Conservation (phyloP, 2,329 filamentous ascomycete species). For the Beauveria australis region DNA sequence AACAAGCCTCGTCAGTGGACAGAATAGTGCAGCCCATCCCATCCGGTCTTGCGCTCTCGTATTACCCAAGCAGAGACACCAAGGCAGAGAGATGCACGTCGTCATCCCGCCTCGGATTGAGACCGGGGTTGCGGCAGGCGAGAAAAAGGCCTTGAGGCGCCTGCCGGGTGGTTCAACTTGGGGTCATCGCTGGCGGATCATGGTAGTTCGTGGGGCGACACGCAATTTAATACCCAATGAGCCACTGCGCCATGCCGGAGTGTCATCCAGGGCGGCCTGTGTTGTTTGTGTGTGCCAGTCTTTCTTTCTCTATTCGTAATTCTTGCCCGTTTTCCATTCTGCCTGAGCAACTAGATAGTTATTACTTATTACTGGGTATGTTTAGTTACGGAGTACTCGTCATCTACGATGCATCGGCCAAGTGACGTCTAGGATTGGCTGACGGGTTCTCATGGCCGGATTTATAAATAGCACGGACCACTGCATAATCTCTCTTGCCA, state of each 20-base stretch:
- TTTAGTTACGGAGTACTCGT: too few relatives aligned
- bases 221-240: not conserved
- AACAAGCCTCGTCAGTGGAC: not conserved
- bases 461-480: not conserved
- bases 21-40: not conserved
- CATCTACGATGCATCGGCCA: not conserved
- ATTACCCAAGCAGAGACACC: not conserved
- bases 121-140: not conserved
- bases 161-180: not conserved
- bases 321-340: not conserved
- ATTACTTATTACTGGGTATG: too few relatives aligned
- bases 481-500: too few relatives aligned
- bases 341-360: not conserved
- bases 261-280: not conserved
- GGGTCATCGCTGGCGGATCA: not conserved
- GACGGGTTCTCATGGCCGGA: not conserved
- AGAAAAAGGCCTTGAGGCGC: not conserved
- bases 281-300: not conserved
- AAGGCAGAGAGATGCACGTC: not conserved
- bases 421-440: not conserved
- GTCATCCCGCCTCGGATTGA: conserved; percentile 3
- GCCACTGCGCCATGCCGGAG: not conserved
- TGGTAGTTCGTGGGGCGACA: not conserved
- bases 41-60: not conserved
- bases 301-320: not conserved